These are phyloP conservation scores for Neostapfia colusana DNA, from an alignment of 176 grass and related monocot genomes.

Conservation along the genomic window DNA sequence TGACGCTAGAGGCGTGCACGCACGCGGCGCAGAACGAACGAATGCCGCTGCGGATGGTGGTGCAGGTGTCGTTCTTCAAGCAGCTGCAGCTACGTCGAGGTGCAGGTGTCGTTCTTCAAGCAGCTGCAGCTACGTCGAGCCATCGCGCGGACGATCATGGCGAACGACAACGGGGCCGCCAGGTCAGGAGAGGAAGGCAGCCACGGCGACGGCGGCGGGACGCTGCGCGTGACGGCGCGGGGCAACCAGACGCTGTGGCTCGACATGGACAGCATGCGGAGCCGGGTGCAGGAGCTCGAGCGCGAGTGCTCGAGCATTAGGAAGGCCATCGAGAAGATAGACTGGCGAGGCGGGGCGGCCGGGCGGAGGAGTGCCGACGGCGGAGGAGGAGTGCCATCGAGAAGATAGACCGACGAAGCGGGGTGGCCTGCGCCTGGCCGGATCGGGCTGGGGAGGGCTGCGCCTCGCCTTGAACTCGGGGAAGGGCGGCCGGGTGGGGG, in stretches of 20 bases:
- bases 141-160: conserved; percentile 71
- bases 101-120: conserved; percentile 98
- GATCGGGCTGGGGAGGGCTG: no score
- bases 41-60: conserved; percentile 77
- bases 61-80: conserved; percentile 98
- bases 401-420: conserved; percentile 54
- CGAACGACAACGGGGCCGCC: conserved; percentile 45
- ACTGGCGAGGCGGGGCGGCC: conserved; percentile 45
- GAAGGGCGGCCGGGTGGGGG: no score
- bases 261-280: conserved; percentile 97
- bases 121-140: conserved; percentile 92
- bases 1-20: conserved; percentile 92
- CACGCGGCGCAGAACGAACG: conserved; percentile 95
- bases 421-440: no score
- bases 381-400: conserved; percentile 56
- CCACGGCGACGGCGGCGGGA: conserved; percentile 39
- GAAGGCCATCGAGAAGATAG: conserved; percentile 84
- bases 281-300: conserved; percentile 87
- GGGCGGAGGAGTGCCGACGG: not conserved
- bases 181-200: conserved; percentile 48
- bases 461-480: no score
- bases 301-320: conserved; percentile 87
- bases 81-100: conserved; percentile 93
- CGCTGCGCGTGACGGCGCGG: conserved; percentile 51
- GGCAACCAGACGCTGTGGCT: conserved; percentile 92